phyloP scores from a whole-genome alignment of 2,329 filamentous ascomycete species.

The Grosmannia clavigera region DNA sequence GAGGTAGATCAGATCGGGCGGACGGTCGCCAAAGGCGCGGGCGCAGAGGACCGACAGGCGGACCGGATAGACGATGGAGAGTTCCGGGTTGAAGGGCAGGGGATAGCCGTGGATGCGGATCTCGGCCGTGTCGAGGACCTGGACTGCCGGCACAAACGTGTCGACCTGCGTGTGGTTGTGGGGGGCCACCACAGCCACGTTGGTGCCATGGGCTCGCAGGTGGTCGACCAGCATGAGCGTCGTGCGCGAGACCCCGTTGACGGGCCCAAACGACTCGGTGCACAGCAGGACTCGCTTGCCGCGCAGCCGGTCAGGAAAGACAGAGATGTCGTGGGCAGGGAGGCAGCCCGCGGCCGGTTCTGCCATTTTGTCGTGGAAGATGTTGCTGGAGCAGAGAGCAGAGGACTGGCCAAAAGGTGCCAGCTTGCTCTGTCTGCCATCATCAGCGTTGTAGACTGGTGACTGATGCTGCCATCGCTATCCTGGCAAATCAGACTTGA shows the following conservation, averaged over 20 bases:
- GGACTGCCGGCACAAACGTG: slow-evolving; percentile 34
- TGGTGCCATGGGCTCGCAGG: slow-evolving; percentile 48
- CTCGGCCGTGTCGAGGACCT: slow-evolving; percentile 24
- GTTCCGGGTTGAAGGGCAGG: slow-evolving; percentile 58
- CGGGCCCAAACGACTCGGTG: slow-evolving; percentile 59
- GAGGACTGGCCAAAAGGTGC: too few species aligned
- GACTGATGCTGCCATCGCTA: too few species aligned
- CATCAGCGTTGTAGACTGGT: too few species aligned
- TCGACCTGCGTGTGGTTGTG: slow-evolving; percentile 42
- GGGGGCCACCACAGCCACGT: slow-evolving; percentile 56
- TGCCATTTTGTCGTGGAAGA: background rate
- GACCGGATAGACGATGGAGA: slow-evolving; percentile 58
- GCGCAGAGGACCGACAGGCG: slow-evolving; percentile 48
- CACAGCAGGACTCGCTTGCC: slow-evolving; percentile 54
- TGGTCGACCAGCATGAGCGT: slow-evolving; percentile 59
- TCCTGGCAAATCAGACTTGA: slow-evolving; percentile 7
- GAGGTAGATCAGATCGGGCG: slow-evolving; percentile 56
- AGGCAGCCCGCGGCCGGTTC: background rate
- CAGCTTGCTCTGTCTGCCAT: too few species aligned
- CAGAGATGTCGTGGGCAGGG: slow-evolving; percentile 24
- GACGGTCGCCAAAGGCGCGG: slow-evolving; percentile 39
- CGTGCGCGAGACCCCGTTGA: slow-evolving; percentile 62
- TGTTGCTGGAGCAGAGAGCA: too few species aligned
- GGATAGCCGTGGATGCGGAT: slow-evolving; percentile 52
- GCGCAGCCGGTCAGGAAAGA: slow-evolving; percentile 36